Evolutionary conservation across 257 asterid species (phyloP).

Genomic region (Nicotiana tomentosiformis): DNA sequence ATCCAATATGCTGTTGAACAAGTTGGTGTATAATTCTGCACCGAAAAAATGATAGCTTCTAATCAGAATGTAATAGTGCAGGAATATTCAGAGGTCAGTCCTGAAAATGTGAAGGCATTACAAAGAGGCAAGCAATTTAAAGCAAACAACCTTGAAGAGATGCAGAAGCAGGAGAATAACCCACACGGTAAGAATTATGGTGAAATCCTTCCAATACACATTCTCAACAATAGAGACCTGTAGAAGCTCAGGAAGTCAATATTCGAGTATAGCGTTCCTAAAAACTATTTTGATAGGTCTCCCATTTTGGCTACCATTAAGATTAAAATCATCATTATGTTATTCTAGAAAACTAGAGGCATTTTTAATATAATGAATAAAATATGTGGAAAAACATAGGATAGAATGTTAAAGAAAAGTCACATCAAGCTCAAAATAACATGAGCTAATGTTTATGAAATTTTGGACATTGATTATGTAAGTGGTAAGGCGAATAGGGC

Average conservation of each 20-base stretch:
- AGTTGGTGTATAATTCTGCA: slow-evolving; percentile 36
- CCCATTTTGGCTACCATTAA: neutral
- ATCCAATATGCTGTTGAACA: slow-evolving; percentile 49
- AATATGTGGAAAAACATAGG: neutral
- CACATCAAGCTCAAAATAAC: neutral
- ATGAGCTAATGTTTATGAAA: neutral
- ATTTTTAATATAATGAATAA: neutral
- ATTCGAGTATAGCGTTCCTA: neutral
- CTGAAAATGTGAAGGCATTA: neutral
- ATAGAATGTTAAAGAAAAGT: neutral
- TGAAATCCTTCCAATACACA: slow-evolving; percentile 44
- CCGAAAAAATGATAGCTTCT: neutral
- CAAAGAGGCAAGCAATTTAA: neutral
- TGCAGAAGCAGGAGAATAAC: slow-evolving; percentile 36
- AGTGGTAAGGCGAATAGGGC: neutral
- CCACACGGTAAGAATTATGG: slow-evolving; percentile 45
- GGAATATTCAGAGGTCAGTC: neutral
- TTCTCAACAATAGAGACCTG: slow-evolving; percentile 40
- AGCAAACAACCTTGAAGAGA: slow-evolving; percentile 33
- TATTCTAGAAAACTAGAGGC: neutral
- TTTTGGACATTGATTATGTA: neutral
- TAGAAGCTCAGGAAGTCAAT: neutral
- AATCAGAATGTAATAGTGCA: neutral
- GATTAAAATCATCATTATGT: neutral
- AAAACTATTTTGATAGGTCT: neutral